A percentile compares a stretch with the other conserved stretches of the same genome.
Evolutionary conservation across 129 eudicot genomes (phyloP).

Genomic region (Rutidosis leptorrhynchoides): DNA sequence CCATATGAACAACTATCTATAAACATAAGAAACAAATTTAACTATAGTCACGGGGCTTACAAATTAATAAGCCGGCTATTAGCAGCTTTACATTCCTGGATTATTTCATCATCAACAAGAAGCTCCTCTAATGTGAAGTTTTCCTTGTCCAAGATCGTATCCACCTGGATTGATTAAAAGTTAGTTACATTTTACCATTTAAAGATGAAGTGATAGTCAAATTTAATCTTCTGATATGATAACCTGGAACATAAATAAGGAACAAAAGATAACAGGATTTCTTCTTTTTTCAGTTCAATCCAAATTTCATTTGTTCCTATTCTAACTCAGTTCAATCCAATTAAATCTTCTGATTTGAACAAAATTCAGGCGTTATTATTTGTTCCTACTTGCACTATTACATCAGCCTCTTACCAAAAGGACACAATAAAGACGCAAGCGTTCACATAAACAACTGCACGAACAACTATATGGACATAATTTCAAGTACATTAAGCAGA

Average conservation of each 20-base stretch:
- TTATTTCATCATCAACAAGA: conserved; percentile 88
- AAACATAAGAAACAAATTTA: neutral
- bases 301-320: no score
- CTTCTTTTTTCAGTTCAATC: no score
- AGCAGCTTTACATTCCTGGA: conserved; percentile 96
- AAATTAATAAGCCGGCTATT: conserved; percentile 85
- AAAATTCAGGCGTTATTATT: no score
- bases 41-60: conserved; percentile 35
- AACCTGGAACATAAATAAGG: conserved; percentile 2
- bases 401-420: conserved; percentile 2
- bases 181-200: conserved; percentile 2
- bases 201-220: conserved; percentile 4
- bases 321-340: no score
- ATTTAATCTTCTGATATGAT: neutral
- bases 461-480: no score
- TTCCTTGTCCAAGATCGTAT: conserved; percentile 80
- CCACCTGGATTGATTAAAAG: conserved; percentile 58
- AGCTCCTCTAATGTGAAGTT: conserved; percentile 81
- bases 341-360: no score
- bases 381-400: neutral
- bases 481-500: no score
- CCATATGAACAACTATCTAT: neutral
- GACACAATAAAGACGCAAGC: no score
- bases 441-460: no score
- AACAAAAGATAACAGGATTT: conserved; percentile 5